Evolutionary conservation across 2,329 filamentous ascomycete genomes (phyloP).

Genomic region (Nigrospora osmanthi): DNA sequence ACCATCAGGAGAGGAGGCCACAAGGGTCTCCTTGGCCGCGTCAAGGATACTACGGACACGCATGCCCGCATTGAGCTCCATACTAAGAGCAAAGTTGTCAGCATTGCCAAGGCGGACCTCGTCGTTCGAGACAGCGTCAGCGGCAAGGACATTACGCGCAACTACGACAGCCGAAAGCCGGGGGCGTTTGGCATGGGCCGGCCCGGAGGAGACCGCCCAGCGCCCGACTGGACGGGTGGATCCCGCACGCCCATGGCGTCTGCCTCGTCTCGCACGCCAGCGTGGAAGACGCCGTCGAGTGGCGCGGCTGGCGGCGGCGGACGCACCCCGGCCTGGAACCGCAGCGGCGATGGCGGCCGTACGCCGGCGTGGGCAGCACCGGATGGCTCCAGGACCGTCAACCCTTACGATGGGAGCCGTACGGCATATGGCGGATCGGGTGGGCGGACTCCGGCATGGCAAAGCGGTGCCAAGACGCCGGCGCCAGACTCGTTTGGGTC

Average conservation of each 20-base stretch:
- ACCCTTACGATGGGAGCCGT: conserved; percentile 65
- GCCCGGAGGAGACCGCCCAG: conserved; percentile 31
- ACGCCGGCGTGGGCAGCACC: conserved; percentile 66
- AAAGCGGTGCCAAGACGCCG: conserved; percentile 67
- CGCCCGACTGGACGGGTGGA: conserved; percentile 53
- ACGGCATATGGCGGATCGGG: conserved; percentile 74
- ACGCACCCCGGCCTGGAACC: conserved; percentile 57
- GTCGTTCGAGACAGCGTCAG: conserved; percentile 78
- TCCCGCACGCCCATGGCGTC: conserved; percentile 61
- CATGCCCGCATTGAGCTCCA: conserved; percentile 88
- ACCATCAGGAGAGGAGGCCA: conserved; percentile 79
- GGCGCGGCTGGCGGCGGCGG: conserved; percentile 37
- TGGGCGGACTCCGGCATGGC: conserved; percentile 61
- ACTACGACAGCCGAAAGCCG: conserved; percentile 43
- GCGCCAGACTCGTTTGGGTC: conserved; percentile 59
- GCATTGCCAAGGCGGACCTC: conserved; percentile 73
- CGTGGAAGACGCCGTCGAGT: conserved; percentile 62
- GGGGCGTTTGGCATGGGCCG: conserved; percentile 26
- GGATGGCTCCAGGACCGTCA: conserved; percentile 59
- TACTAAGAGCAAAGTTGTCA: conserved; percentile 87
- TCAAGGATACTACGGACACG: conserved; percentile 86
- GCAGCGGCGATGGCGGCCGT: conserved; percentile 45
- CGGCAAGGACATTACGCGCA: conserved; percentile 64
- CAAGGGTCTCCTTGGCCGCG: conserved; percentile 89
- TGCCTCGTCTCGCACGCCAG: conserved; percentile 63